Percentiles rank a stretch among this genome's conserved stretches.
phyloP scores from a whole-genome alignment of 2,329 filamentous ascomycete genomes.

The Taxawa tesnikishii region DNA sequence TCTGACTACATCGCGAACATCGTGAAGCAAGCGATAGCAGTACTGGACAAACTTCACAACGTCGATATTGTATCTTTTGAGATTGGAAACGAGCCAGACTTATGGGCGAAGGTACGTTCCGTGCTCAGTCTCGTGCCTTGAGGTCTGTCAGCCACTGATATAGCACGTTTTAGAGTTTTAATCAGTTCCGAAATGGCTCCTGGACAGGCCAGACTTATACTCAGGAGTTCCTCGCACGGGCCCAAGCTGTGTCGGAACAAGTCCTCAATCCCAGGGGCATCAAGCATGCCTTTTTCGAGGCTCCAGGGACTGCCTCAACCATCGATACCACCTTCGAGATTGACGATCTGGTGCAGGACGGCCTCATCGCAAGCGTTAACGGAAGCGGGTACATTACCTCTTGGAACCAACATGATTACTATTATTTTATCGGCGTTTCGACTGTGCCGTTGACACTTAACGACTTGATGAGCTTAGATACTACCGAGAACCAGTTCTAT shows the following conservation, averaged over 20 bases:
- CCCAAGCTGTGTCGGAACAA: slow-evolving; percentile 29
- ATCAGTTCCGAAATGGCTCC: slow-evolving; percentile 30
- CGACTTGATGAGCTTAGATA: slow-evolving; percentile 32
- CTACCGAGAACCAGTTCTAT: slow-evolving; percentile 34
- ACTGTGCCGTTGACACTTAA: slow-evolving; percentile 29
- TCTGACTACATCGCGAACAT: slow-evolving; percentile 32
- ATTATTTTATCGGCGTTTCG: slow-evolving; percentile 39
- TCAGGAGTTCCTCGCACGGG: slow-evolving; percentile 33
- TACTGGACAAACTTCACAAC: slow-evolving; percentile 23
- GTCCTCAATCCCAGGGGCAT: slow-evolving; percentile 31
- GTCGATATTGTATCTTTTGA: slow-evolving; percentile 29
- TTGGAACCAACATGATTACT: slow-evolving; percentile 45
- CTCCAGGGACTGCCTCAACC: slow-evolving; percentile 36
- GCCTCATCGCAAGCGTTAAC: slow-evolving; percentile 25
- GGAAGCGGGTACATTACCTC: slow-evolving; percentile 24
- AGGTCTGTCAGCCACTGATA: too few species aligned
- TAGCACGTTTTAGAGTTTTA: too few species aligned
- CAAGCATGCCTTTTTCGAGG: slow-evolving; percentile 34
- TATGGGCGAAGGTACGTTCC: too few species aligned
- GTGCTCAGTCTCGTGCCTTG: too few species aligned
- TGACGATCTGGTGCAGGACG: slow-evolving; percentile 24
- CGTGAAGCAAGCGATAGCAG: slow-evolving; percentile 27
- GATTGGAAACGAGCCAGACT: slow-evolving; percentile 31
- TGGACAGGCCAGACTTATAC: slow-evolving; percentile 34
- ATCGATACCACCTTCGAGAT: slow-evolving; percentile 40